Percentiles rank a stretch among this genome's conserved stretches.
Evolutionary conservation across 306 rosid species (phyloP).

Genomic region (Rosa multiflora): DNA sequence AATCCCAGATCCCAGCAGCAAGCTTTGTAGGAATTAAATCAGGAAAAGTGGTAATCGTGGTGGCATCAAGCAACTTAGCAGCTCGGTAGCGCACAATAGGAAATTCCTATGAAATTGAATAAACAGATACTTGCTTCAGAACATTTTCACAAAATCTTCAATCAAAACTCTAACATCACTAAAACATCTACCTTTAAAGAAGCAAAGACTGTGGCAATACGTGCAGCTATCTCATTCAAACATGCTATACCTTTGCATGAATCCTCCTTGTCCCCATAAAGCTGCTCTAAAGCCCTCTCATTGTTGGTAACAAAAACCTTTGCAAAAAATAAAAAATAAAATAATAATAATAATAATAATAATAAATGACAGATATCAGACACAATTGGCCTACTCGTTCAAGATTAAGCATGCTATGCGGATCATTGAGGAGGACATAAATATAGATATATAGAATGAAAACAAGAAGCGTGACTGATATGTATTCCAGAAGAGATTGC

Average conservation of each 20-base stretch:
- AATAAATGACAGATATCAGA: conserved; percentile 12
- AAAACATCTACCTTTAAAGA: conserved; percentile 69
- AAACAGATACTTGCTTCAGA: conserved; percentile 29
- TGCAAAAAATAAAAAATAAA: conserved; percentile 27
- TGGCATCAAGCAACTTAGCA: conserved; percentile 88
- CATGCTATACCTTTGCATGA: conserved; percentile 60
- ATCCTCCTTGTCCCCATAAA: conserved; percentile 77
- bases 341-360: no score
- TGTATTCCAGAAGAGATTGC: no score
- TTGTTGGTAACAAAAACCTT: conserved; percentile 89
- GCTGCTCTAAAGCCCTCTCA: conserved; percentile 81
- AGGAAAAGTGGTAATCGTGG: conserved; percentile 79
- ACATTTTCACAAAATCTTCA: conserved; percentile 24
- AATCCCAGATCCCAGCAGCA: conserved; percentile 94
- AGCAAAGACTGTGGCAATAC: conserved; percentile 93
- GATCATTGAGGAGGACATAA: not conserved
- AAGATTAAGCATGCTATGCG: not conserved
- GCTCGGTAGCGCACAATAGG: conserved; percentile 87
- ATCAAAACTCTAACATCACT: conserved; percentile 14
- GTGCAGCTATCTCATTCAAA: conserved; percentile 72
- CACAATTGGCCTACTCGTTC: not conserved
- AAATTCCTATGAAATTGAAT: conserved; percentile 58
- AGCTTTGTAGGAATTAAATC: conserved; percentile 96
- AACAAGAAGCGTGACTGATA: no score
- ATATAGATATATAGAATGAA: no score